Conservation (phyloP, 176 grass and related monocot genomes). For the Thalia dealbata region DNA sequence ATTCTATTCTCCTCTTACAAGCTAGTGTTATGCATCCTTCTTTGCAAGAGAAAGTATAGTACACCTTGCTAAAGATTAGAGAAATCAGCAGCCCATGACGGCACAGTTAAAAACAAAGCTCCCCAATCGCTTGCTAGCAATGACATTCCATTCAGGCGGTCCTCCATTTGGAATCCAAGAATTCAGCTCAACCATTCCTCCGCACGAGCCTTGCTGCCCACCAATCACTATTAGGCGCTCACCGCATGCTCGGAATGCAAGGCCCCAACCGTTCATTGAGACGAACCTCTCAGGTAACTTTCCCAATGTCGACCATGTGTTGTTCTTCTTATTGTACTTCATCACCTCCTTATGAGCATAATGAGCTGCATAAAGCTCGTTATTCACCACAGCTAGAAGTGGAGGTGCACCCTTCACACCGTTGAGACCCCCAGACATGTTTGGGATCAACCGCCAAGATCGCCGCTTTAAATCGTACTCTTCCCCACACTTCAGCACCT, state of each 20-base stretch:
- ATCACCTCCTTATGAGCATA: conserved; percentile 67
- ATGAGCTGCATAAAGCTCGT: conserved; percentile 76
- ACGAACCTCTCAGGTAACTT: conserved; percentile 70
- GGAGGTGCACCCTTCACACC: conserved; percentile 70
- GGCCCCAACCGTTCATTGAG: conserved; percentile 94
- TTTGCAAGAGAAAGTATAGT: conserved; percentile 21
- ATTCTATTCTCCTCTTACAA: conserved; percentile 4
- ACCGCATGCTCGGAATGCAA: conserved; percentile 87
- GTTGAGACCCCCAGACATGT: conserved; percentile 86
- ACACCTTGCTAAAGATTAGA: conserved; percentile 37
- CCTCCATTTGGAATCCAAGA: conserved; percentile 61
- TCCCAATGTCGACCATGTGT: conserved; percentile 72
- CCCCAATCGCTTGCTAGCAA: conserved; percentile 62
- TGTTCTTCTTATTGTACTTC: conserved; percentile 82
- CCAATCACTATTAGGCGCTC: conserved; percentile 88
- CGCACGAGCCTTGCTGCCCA: conserved; percentile 49
- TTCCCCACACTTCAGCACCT: conserved; percentile 72
- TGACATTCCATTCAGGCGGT: conserved; percentile 52
- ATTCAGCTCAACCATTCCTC: conserved; percentile 83
- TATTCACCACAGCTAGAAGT: conserved; percentile 82
- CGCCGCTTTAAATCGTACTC: conserved; percentile 61
- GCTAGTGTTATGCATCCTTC: neutral
- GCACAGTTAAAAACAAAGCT: conserved; percentile 97
- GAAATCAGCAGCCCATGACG: conserved; percentile 87
- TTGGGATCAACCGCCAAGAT: conserved; percentile 72